These are phyloP conservation scores for Aquilaria malaccensis DNA, from an alignment of 345 rosid species.

Conservation along the genomic window DNA sequence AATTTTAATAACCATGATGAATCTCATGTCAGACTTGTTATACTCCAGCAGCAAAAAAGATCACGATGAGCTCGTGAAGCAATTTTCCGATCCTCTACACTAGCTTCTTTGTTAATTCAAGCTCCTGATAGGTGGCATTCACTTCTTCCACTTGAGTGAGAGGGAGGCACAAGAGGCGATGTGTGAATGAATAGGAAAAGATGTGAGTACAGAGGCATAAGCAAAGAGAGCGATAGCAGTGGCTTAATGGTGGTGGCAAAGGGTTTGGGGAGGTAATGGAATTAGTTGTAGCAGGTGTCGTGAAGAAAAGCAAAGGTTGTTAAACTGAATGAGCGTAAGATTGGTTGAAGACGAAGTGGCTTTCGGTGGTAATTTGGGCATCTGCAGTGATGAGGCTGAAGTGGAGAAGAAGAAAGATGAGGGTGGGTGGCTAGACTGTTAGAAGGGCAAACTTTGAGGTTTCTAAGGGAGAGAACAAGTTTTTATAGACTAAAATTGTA, in stretches of 20 bases:
- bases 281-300: constrained; percentile 13
- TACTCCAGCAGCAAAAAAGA: too few species aligned
- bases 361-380: too few species aligned
- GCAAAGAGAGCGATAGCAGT: constrained; percentile 9
- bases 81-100: constrained; percentile 98
- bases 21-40: too few species aligned
- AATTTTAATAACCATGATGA: too few species aligned
- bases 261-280: constrained; percentile 13
- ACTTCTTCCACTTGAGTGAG: constrained; percentile 8
- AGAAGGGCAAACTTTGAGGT: too few species aligned
- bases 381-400: too few species aligned
- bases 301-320: constrained; percentile 30
- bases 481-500: too few species aligned
- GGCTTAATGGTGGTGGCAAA: not conserved
- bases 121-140: constrained; percentile 13
- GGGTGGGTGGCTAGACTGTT: too few species aligned
- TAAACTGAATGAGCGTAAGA: constrained; percentile 44
- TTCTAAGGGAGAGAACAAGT: too few species aligned
- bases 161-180: constrained; percentile 29
- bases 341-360: too few species aligned
- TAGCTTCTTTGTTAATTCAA: constrained; percentile 49
- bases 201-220: not conserved
- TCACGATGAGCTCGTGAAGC: constrained; percentile 21
- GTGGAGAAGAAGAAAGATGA: too few species aligned
- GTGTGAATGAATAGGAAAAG: constrained; percentile 16